Evolutionary conservation across 352 stramenopile species (phyloP), one percentile per base, ranked within the genome.

Genomic region (Aphanomyces invadans): DNA sequence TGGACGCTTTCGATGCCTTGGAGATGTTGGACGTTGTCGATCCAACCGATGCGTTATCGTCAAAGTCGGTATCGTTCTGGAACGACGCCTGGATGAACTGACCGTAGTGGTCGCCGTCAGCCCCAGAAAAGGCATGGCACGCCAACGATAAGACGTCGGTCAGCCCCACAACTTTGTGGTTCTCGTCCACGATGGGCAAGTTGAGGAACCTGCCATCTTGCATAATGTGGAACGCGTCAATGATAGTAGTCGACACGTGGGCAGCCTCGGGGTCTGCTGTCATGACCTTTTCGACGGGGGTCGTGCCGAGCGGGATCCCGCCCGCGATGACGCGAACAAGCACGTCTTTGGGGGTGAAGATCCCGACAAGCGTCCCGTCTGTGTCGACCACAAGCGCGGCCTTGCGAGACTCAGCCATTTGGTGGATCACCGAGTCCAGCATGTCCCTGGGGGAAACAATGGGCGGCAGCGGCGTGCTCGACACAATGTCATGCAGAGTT

Each of bases 191-290:
- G 2, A 99, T 95, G 4, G 97, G 97, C 32, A 99, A 70, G 60
- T 98, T 98, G 25, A 99, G 75, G 71, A 98, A 99, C 48, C 94
- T 95, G 26, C 97, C 95, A 56, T 99, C 96, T 64, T 98, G 95
- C 95, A 99, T 99, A 53, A 98, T 97, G 74, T 99, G 95, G 70
- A 99, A 91, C 0, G 96, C 97, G 66, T 99, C 96, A 11, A 99
- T 70, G 11, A 99, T 88, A 0, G 93, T 97, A 5, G 95, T 98
- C 33, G 98, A 90, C 10, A 92, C 89, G 4, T 77, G 75, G 12
- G 97, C 95, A 2, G 87, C 89, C 69, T 99, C 97, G 4, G 97
- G 97, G 61, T 98, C 95, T 1, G 87, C 81, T 2, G 97, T 99
- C 96, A 99, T 99, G 23, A 95, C 85, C 1, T 92, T 78, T 33